Conservation (phyloP, 305 asterid genomes). For the Solanum hybrid region DNA sequence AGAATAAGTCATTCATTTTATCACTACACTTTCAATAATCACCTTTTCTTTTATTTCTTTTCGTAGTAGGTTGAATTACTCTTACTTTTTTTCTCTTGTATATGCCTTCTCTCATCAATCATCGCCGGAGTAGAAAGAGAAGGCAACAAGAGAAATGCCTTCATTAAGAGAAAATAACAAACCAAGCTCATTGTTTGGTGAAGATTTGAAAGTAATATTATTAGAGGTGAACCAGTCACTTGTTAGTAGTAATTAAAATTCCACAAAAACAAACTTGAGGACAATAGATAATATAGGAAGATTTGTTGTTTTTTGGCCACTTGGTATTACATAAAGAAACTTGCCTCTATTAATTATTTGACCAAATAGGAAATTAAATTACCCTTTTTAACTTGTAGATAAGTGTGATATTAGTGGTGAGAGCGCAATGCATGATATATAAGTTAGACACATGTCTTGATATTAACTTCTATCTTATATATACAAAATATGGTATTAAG, state of each 20-base stretch:
- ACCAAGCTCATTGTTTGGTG: slow-evolving; percentile 8
- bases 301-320: background rate
- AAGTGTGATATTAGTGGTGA: background rate
- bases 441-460: background rate
- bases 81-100: slow-evolving; percentile 9
- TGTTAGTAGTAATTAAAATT: slow-evolving; percentile 5
- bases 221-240: slow-evolving; percentile 12
- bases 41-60: background rate
- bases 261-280: slow-evolving; percentile 17
- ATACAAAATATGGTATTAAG: background rate
- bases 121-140: slow-evolving; percentile 57
- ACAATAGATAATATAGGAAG: slow-evolving; percentile 25
- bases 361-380: background rate
- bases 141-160: slow-evolving; percentile 45
- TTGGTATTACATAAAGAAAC: background rate
- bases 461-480: too few relatives aligned
- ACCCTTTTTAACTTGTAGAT: background rate
- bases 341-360: background rate
- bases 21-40: background rate
- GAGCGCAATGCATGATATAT: too few relatives aligned
- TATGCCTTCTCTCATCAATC: slow-evolving; percentile 47
- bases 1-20: slow-evolving; percentile 84
- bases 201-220: slow-evolving; percentile 9
- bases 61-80: background rate
- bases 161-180: slow-evolving; percentile 26